Evolutionary conservation across 257 asterid species (phyloP).

Genomic region (Buddleja alternifolia): DNA sequence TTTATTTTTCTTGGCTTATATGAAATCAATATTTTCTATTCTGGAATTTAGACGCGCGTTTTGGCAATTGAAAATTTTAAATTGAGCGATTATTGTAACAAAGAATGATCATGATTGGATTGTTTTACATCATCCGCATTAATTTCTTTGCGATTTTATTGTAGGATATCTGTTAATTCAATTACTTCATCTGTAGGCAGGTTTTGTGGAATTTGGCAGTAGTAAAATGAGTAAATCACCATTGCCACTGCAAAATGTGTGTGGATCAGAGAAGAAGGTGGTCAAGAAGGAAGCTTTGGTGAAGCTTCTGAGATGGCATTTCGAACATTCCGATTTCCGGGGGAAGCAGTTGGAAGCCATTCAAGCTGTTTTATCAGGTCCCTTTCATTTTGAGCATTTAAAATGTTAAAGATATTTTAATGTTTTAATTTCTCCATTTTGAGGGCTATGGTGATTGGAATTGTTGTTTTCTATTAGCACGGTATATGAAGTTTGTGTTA

Average conservation of each 20-base stretch:
- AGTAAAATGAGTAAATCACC: slow-evolving; percentile 69
- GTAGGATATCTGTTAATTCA: not conserved
- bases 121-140: not conserved
- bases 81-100: not conserved
- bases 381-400: slow-evolving; percentile 10
- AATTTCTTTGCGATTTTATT: not conserved
- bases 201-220: slow-evolving; percentile 14
- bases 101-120: not conserved
- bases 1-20: slow-evolving; percentile 5
- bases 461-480: not conserved
- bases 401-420: not conserved
- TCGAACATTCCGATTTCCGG: slow-evolving; percentile 82
- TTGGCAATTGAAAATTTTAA: not conserved
- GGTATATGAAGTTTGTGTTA: not conserved
- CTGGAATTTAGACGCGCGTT: not conserved
- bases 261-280: slow-evolving; percentile 57
- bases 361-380: slow-evolving; percentile 94
- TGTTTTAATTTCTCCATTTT: not conserved
- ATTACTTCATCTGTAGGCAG: not conserved
- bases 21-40: slow-evolving; percentile 14
- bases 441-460: slow-evolving; percentile 14
- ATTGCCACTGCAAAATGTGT: slow-evolving; percentile 63
- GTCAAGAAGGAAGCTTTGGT: slow-evolving; percentile 79
- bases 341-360: slow-evolving; percentile 95
- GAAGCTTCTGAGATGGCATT: slow-evolving; percentile 95